Evolutionary conservation across 2,329 filamentous ascomycete genomes (phyloP).

Genomic region (Penicillium sclerotigenum): DNA sequence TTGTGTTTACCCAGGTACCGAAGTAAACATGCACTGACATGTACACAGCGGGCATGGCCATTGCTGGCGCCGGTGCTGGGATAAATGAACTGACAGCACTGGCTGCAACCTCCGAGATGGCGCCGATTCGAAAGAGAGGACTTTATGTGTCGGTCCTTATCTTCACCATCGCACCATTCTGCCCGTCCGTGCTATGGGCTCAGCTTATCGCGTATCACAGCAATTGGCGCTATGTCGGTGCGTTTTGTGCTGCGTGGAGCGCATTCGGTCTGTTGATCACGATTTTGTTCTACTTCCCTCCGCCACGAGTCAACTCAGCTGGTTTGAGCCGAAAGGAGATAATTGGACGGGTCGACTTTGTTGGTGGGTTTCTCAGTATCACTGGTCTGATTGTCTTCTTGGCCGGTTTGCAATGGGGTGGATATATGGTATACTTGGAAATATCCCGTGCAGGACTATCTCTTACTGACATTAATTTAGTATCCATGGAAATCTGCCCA

Average conservation of each 20-base stretch:
- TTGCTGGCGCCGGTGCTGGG: constrained; percentile 64
- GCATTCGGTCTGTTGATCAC: constrained; percentile 44
- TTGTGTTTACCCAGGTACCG: constrained; percentile 30
- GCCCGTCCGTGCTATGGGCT: constrained; percentile 60
- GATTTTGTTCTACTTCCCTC: constrained; percentile 46
- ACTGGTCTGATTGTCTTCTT: constrained; percentile 49
- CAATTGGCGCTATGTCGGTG: constrained; percentile 45
- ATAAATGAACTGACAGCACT: constrained; percentile 67
- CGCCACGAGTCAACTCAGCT: constrained; percentile 42
- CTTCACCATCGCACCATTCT: constrained; percentile 61
- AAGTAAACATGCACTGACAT: not conserved
- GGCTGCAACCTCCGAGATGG: constrained; percentile 65
- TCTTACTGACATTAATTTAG: constrained; percentile 20
- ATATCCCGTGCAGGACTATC: constrained; percentile 1
- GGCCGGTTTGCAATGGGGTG: constrained; percentile 53
- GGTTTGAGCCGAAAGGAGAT: constrained; percentile 41
- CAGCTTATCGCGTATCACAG: constrained; percentile 53
- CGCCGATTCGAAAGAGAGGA: constrained; percentile 62
- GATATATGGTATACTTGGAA: constrained; percentile 39
- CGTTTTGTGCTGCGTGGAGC: constrained; percentile 44
- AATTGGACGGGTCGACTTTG: constrained; percentile 49
- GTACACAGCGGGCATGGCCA: constrained; percentile 50
- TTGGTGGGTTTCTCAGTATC: constrained; percentile 50
- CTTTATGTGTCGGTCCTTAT: constrained; percentile 61
- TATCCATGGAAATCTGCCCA: constrained; percentile 47